phyloP scores from a whole-genome alignment of 805 yeast species.

The Metschnikowia peoriensis region DNA sequence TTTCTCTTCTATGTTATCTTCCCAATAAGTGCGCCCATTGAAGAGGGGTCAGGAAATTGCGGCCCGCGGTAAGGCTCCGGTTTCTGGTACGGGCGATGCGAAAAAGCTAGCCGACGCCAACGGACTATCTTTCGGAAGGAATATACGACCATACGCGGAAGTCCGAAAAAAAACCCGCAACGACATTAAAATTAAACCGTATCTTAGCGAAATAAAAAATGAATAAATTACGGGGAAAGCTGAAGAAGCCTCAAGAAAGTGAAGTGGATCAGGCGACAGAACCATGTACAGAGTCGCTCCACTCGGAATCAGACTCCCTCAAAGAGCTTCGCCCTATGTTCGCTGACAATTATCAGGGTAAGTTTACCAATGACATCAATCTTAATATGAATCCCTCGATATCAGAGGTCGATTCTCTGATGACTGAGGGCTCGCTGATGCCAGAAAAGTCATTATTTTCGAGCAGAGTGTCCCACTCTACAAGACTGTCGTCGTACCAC shows the following conservation, averaged over 20 bases:
- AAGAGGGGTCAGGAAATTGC: too few species aligned
- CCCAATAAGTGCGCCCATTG: too few species aligned
- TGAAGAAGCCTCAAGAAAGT: constrained; percentile 4
- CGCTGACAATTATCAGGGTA: constrained; percentile 11
- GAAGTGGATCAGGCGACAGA: constrained; percentile 3
- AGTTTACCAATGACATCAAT: constrained; percentile 29
- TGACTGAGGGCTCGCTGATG: constrained; percentile 27
- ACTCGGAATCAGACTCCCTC: constrained; percentile 26
- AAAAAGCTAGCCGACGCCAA: neutral
- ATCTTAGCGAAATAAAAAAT: neutral
- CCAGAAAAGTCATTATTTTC: constrained; percentile 37
- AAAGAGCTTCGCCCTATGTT: constrained; percentile 35
- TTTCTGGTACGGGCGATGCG: neutral
- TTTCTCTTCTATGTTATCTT: too few species aligned
- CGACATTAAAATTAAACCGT: neutral
- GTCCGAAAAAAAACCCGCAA: neutral
- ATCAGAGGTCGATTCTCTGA: constrained; percentile 19
- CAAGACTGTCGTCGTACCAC: constrained; percentile 37
- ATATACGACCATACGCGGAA: neutral
- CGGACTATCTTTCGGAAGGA: neutral
- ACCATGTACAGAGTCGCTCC: constrained; percentile 5
- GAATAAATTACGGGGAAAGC: constrained; percentile 16
- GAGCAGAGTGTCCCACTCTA: constrained; percentile 34
- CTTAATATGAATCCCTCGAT: constrained; percentile 39
- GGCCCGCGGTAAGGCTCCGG: too few species aligned